A percentile compares a stretch with the other conserved stretches of the same genome.
phyloP scores from a whole-genome alignment of 1,284 basidiomycete genomes.

The Boletus semigastroideus region DNA sequence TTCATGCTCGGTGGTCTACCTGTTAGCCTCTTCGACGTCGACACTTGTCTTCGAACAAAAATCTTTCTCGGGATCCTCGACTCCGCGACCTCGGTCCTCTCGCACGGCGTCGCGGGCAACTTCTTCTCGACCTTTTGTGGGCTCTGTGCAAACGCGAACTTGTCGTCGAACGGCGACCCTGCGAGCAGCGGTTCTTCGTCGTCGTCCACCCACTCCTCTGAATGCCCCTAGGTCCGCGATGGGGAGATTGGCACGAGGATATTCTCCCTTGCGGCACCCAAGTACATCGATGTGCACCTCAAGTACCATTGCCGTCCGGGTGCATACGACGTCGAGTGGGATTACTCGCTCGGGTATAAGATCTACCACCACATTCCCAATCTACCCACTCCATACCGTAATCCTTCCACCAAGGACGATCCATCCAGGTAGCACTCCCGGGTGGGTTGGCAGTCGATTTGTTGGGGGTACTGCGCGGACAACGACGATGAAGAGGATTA shows the following conservation, averaged over 20 bases:
- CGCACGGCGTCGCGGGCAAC: conserved; percentile 14
- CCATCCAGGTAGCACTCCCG: conserved; percentile 6
- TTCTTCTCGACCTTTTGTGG: conserved; percentile 15
- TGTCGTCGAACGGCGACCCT: conserved; percentile 26
- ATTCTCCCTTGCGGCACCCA: conserved; percentile 9
- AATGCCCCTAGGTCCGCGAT: conserved; percentile 13
- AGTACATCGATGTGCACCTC: conserved; percentile 17
- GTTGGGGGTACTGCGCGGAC: conserved; percentile 13
- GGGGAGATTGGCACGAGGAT: conserved; percentile 5
- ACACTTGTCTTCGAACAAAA: conserved; percentile 16
- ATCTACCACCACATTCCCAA: conserved; percentile 1
- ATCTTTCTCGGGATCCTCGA: conserved; percentile 25
- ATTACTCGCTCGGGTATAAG: conserved; percentile 17
- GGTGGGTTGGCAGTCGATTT: conserved; percentile 16
- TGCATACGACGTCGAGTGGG: conserved; percentile 5
- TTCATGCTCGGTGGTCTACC: neutral
- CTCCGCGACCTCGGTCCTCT: conserved; percentile 1
- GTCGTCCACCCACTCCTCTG: conserved; percentile 28
- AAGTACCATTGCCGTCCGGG: conserved; percentile 9
- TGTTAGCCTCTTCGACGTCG: conserved; percentile 9
- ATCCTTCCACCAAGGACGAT: neutral
- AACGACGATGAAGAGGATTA: conserved; percentile 1
- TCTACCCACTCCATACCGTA: neutral
- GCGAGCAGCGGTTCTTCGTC: conserved; percentile 24
- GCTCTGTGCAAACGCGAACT: conserved; percentile 16